Conservation (phyloP, 441 rosid genomes). For the Mallotus japonicus region DNA sequence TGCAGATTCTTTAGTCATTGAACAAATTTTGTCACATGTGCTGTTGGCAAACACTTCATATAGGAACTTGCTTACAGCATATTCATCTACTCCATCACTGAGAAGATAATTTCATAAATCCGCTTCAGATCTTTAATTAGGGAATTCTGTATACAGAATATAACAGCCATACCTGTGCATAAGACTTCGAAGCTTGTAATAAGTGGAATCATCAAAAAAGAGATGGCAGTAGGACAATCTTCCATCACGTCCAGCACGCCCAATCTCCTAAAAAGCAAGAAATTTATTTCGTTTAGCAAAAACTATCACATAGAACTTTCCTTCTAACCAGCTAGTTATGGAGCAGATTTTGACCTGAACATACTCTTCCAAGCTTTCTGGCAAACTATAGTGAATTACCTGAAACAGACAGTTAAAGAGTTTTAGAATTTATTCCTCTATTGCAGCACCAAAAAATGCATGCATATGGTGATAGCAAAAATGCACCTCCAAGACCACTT, state of each 20-base stretch:
- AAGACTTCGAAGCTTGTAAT: conserved; percentile 88
- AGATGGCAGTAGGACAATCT: conserved; percentile 83
- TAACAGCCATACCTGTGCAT: conserved; percentile 56
- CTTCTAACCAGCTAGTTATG: conserved; percentile 12
- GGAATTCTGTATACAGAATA: conserved; percentile 13
- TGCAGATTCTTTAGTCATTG: conserved; percentile 71
- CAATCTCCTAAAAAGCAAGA: conserved; percentile 60
- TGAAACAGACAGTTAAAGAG: conserved; percentile 31
- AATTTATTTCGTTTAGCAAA: conserved; percentile 21
- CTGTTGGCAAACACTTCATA: conserved; percentile 56
- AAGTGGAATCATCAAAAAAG: conserved; percentile 66
- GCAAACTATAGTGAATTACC: conserved; percentile 92
- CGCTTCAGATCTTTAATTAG: conserved; percentile 20
- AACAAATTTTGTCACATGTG: conserved; percentile 46
- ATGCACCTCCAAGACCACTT: background rate
- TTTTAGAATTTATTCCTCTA: conserved; percentile 5
- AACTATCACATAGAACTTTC: conserved; percentile 17
- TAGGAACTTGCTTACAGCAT: conserved; percentile 80
- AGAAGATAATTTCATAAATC: conserved; percentile 26
- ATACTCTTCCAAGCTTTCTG: conserved; percentile 98
- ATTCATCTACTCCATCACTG: conserved; percentile 96
- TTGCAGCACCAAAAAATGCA: background rate
- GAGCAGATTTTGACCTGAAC: conserved; percentile 67
- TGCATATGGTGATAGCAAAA: background rate
- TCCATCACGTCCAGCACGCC: conserved; percentile 98